Percentiles rank a stretch among this genome's conserved stretches.
These are phyloP conservation scores for Triticum aestivum DNA, from an alignment of 176 grass and related monocot species.

Conservation along the genomic window DNA sequence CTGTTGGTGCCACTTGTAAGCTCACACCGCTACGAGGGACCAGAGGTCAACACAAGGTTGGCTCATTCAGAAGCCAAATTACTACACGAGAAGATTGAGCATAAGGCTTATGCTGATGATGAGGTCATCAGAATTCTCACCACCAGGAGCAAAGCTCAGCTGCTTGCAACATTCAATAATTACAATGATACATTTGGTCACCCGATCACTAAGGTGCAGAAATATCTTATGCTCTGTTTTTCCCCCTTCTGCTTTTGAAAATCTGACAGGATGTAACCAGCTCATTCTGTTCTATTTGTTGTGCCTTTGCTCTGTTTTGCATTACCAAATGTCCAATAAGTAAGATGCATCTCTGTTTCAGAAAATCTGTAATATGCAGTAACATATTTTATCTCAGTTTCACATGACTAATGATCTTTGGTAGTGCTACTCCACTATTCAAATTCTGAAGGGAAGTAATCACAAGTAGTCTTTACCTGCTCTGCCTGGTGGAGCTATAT, in stretches of 20 bases:
- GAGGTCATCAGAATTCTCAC: conserved; percentile 82
- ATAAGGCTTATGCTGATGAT: conserved; percentile 75
- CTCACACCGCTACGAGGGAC: conserved; percentile 70
- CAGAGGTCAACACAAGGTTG: conserved; percentile 66
- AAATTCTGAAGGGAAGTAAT: background rate
- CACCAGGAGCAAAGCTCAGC: conserved; percentile 89
- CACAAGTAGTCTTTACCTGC: background rate
- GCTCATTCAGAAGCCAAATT: conserved; percentile 90
- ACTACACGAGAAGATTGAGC: conserved; percentile 78
- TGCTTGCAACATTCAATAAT: conserved; percentile 74
- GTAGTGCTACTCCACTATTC: background rate
- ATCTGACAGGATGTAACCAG: background rate
- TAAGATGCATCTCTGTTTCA: background rate
- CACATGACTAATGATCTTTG: background rate
- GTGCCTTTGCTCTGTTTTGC: background rate
- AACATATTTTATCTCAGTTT: background rate
- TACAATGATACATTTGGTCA: conserved; percentile 84
- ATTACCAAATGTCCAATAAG: background rate
- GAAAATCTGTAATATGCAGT: background rate
- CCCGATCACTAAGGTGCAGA: conserved; percentile 76
- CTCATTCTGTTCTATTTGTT: background rate
- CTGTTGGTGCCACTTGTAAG: conserved; percentile 85
- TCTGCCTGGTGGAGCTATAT: background rate
- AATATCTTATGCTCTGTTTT: conserved; percentile 1
- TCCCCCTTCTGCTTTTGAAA: background rate